Evolutionary conservation across 2,329 filamentous ascomycete genomes (phyloP), one percentile per base, ranked within the genome.

Genomic region (Chrysoporthe cubensis): DNA sequence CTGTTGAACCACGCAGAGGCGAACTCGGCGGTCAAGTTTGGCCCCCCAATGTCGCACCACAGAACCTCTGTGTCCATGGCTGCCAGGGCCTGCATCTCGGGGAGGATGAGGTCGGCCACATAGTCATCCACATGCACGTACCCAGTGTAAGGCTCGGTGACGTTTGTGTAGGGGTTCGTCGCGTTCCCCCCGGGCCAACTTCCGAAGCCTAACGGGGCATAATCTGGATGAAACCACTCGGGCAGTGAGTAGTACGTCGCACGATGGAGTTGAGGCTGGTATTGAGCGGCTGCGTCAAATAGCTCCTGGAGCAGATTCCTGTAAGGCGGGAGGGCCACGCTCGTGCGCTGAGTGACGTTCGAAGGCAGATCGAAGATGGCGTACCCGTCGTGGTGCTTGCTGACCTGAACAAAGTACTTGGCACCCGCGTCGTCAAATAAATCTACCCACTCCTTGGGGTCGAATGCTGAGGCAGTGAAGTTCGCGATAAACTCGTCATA

Each of bases 361-460:
- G 72, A 73, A 0, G 80, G 76, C 9, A 80, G 73, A 69, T 83
- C 80, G 71, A 83, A 83, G 18, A 82, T 68, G 2, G 81, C 79
- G 68, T 80, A 83, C 6, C 82, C 81, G 68, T 83, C 81, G 69
- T 83, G 81, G 66, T 83, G 81, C 70, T 84, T 84, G 66, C 75
- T 78, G 6, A 79, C 77, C 64, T 80, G 76, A 1, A 83, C 68
- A 14, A 70, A 70, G 42, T 70, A 70, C 78, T 74, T 73, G 7
- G 77, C 78, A 0, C 78, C 78, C 0, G 77, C 76, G 44, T 77
- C 78, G 2, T 76, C 77, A 66, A 80, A 76, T 2, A 80, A 72
- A 64, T 80, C 78, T 0, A 79, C 78, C 77, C 78, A 79, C 6
- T 58, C 71, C 52, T 62, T 71, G 16, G 72, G 62, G 58, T 71